Percentiles rank a stretch among this genome's conserved stretches.
Conservation (phyloP, 768 basidiomycete genomes). For the Lenzites betulinus region DNA sequence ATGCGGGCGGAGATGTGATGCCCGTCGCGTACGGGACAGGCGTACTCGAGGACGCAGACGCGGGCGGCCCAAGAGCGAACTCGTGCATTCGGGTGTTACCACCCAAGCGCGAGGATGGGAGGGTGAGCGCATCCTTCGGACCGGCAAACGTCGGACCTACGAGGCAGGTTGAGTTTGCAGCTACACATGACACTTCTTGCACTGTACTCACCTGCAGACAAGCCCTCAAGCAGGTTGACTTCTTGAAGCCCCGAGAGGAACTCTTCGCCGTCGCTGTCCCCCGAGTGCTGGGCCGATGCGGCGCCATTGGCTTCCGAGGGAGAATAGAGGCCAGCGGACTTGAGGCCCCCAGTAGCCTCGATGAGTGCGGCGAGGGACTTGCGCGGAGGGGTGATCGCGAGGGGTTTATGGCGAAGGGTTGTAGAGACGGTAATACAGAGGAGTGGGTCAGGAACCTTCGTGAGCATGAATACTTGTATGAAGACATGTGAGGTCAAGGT, state of each 20-base stretch:
- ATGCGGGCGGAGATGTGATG: conserved; percentile 12
- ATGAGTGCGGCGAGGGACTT: conserved; percentile 38
- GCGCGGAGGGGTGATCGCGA: conserved; percentile 46
- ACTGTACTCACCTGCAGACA: conserved; percentile 61
- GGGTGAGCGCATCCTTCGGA: conserved; percentile 37
- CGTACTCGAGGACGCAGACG: conserved; percentile 46
- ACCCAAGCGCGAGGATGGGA: conserved; percentile 76
- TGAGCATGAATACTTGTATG: conserved; percentile 81
- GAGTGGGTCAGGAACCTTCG: conserved; percentile 70
- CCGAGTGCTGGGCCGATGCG: conserved; percentile 20
- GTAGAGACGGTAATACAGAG: conserved; percentile 82
- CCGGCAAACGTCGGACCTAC: conserved; percentile 48
- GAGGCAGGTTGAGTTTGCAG: too few relatives aligned
- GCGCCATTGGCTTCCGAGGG: conserved; percentile 32
- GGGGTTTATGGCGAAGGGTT: conserved; percentile 83
- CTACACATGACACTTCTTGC: too few relatives aligned
- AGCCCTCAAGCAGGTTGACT: conserved; percentile 65
- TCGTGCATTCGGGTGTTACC: conserved; percentile 61
- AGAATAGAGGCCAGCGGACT: conserved; percentile 24
- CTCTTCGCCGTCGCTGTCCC: conserved; percentile 41
- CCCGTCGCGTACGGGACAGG: conserved; percentile 54
- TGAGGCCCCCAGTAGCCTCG: conserved; percentile 32
- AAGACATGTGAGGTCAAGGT: conserved; percentile 1
- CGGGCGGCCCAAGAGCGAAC: conserved; percentile 61
- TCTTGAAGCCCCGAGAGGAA: conserved; percentile 59